phyloP scores from a whole-genome alignment of 768 basidiomycete species.

The Cystofilobasidium bisporidii region DNA sequence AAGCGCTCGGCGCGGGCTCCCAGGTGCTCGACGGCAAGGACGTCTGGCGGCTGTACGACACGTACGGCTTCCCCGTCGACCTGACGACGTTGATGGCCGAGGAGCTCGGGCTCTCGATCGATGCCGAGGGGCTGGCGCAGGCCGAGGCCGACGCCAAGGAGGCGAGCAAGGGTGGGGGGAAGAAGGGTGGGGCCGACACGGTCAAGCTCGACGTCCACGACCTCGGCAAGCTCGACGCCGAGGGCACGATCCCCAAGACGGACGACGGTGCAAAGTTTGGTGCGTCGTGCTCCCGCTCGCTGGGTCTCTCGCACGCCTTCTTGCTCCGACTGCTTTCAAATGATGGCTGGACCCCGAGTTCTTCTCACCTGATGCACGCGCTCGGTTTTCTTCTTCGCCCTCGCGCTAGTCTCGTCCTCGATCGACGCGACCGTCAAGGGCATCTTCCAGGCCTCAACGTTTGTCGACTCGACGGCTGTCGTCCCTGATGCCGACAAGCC shows the following conservation, averaged over 20 bases:
- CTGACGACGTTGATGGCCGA: slow-evolving; percentile 95
- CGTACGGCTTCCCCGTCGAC: slow-evolving; percentile 96
- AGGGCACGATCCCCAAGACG: slow-evolving; percentile 70
- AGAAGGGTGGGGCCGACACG: slow-evolving; percentile 50
- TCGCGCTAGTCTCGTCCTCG: slow-evolving; percentile 62
- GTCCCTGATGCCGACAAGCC: slow-evolving; percentile 46
- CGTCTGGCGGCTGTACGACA: slow-evolving; percentile 95
- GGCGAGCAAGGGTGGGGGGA: slow-evolving; percentile 74
- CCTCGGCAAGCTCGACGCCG: slow-evolving; percentile 72
- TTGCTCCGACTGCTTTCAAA: too few relatives aligned
- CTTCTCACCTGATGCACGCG: background rate
- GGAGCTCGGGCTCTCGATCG: slow-evolving; percentile 72
- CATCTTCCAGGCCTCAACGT: slow-evolving; percentile 71
- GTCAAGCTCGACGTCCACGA: slow-evolving; percentile 95
- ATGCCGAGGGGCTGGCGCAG: slow-evolving; percentile 77
- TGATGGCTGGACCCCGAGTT: too few relatives aligned
- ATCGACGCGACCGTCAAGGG: slow-evolving; percentile 65
- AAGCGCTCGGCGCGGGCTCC: slow-evolving; percentile 54
- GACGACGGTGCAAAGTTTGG: slow-evolving; percentile 87
- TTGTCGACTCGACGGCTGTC: slow-evolving; percentile 53
- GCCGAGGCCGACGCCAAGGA: slow-evolving; percentile 82
- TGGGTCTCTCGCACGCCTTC: too few relatives aligned
- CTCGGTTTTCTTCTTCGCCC: background rate
- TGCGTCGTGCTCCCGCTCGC: too few relatives aligned
- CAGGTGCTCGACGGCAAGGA: slow-evolving; percentile 76